Base-by-base conservation (phyloP, 306 rosid species). In the Acmispon strigosus region DNA sequence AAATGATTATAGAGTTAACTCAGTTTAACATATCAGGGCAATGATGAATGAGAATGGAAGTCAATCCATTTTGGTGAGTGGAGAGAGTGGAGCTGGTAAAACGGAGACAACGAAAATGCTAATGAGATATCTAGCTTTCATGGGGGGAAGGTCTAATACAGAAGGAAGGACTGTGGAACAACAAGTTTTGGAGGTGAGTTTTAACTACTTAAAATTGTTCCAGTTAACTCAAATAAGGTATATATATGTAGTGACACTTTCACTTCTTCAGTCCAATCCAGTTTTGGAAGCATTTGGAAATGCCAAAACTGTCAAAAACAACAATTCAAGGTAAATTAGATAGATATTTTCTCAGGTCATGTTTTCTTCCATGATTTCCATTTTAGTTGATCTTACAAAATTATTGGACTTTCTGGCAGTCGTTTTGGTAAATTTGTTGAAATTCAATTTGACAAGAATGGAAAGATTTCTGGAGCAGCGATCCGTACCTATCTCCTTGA, bases 51-150 rank as follows among this genome's bases (percentile, higher is more conserved):
- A 88, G 2, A 80, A 83, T 70, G 90, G 87, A 83, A 86, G 95
- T 70, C 95, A 90, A 71, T 90, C 96, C 62, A 90, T 90, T 75
- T 74, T 90, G 84, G 96, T 90, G 2, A 90, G 96, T 65, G 96
- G 96, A 70, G 96, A 90, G 84, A 90, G 96, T 76, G 96, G 96
- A 62, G 96, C 96, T 16, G 96, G 96, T 62, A 90, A 90, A 74
- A 90, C 96, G 2, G 96, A 90, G 76, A 90, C 96, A 80, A 90
- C 96, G 0, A 90, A 90, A 79, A 90, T 90, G 96, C 82, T 90
- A 10, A 90, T 90, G 96, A 84, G 96, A 71, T 90, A 90, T 67
- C 87, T 90, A 32, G 96, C 96, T 9, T 91, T 88, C 83, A 86
- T 88, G 92, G 97, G 97, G 47, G 96, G 96, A 10, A 83, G 97